Conservation (phyloP, 2,329 filamentous ascomycete genomes). For the Acephala macrosclerotiorum region DNA sequence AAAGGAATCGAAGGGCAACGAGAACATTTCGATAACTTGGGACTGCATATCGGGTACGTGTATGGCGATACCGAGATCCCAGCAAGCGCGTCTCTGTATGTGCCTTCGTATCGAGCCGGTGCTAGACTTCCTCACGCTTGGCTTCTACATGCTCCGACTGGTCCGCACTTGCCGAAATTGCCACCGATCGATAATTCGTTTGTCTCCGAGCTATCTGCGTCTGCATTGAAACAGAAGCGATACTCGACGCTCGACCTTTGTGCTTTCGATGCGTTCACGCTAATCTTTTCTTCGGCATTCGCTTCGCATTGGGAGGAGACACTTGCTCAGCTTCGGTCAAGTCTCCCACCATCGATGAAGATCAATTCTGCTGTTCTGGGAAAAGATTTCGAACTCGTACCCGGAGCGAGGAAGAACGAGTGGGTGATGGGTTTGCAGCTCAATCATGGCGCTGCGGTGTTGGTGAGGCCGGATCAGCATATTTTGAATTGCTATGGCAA, state of each 20-base stretch:
- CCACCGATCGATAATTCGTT: slow-evolving; percentile 46
- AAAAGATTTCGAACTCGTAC: slow-evolving; percentile 39
- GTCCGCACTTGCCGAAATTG: slow-evolving; percentile 15
- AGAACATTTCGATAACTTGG: slow-evolving; percentile 53
- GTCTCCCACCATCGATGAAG: slow-evolving; percentile 15
- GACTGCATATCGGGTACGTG: slow-evolving; percentile 53
- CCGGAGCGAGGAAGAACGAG: slow-evolving; percentile 29
- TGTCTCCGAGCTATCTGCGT: slow-evolving; percentile 42
- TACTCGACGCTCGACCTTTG: slow-evolving; percentile 50
- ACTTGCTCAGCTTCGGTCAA: slow-evolving; percentile 9
- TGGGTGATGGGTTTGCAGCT: slow-evolving; percentile 38
- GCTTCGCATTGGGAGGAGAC: slow-evolving; percentile 23
- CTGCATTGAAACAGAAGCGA: slow-evolving; percentile 39
- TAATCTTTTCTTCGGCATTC: slow-evolving; percentile 34
- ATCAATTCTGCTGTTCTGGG: slow-evolving; percentile 27
- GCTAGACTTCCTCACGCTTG: slow-evolving; percentile 52
- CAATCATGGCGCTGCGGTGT: slow-evolving; percentile 37
- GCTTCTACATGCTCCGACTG: slow-evolving; percentile 36
- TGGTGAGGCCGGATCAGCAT: slow-evolving; percentile 45
- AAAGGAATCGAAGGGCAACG: slow-evolving; percentile 46
- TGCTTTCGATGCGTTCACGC: slow-evolving; percentile 43
- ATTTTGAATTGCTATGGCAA: background rate
- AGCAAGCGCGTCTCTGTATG: slow-evolving; percentile 47
- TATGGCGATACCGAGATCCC: slow-evolving; percentile 47
- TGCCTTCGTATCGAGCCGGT: slow-evolving; percentile 47